phyloP scores from a whole-genome alignment of 352 stramenopile genomes.

The Pythium angustatum region DNA sequence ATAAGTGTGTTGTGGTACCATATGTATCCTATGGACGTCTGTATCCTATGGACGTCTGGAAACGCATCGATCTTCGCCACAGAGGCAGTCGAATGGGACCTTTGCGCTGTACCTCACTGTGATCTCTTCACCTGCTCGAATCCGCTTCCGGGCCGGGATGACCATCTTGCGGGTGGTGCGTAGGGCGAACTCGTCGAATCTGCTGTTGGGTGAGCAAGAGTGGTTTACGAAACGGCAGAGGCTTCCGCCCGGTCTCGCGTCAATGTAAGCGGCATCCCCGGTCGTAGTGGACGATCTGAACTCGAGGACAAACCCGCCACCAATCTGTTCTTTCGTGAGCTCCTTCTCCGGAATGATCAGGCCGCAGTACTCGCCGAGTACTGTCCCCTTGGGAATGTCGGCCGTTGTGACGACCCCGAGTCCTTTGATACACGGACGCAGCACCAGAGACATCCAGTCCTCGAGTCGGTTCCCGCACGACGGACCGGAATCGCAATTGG shows the following conservation, averaged over 20 bases:
- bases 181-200: background rate
- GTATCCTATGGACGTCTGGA: no score
- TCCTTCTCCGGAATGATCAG: background rate
- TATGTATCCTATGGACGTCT: no score
- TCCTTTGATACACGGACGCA: background rate
- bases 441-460: background rate
- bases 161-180: constrained; percentile 2
- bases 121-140: background rate
- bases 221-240: constrained; percentile 10
- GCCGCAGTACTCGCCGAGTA: constrained; percentile 8
- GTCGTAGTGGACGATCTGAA: background rate
- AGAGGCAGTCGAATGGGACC: constrained; percentile 1
- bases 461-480: background rate
- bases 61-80: no score
- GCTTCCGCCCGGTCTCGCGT: background rate
- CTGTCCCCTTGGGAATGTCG: background rate
- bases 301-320: background rate
- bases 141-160: background rate
- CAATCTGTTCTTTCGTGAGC: background rate
- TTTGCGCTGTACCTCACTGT: background rate
- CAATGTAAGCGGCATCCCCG: background rate
- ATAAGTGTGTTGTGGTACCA: no score
- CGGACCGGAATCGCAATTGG: background rate
- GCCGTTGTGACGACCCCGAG: background rate
- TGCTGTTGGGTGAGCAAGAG: constrained; percentile 1